A percentile compares a stretch with the other conserved stretches of the same genome.
Evolutionary conservation across 768 basidiomycete species (phyloP).

Genomic region (Pisolithus orientalis): DNA sequence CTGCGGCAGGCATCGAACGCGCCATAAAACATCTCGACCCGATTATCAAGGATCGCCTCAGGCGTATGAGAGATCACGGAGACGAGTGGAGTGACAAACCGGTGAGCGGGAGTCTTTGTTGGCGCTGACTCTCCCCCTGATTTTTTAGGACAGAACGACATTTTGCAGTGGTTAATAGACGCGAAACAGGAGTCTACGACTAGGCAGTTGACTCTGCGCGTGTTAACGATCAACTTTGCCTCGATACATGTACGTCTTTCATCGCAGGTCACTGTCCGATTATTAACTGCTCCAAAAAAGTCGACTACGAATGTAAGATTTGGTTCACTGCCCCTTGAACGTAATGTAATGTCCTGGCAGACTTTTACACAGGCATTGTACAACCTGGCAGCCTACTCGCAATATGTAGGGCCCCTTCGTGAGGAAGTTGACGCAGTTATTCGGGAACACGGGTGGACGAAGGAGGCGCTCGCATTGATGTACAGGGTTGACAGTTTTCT

Average conservation of each 20-base stretch:
- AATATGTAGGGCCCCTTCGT: conserved; percentile 30
- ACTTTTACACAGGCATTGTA: conserved; percentile 30
- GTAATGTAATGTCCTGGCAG: conserved; percentile 9
- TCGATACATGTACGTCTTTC: conserved; percentile 12
- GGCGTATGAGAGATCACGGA: conserved; percentile 17
- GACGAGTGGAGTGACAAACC: conserved; percentile 25
- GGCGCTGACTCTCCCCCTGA: neutral
- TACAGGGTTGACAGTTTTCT: conserved; percentile 37
- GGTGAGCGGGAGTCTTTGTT: conserved; percentile 15
- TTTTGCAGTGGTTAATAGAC: neutral
- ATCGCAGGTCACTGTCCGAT: neutral
- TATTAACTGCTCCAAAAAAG: neutral
- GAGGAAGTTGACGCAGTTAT: conserved; percentile 32
- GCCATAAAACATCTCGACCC: conserved; percentile 18
- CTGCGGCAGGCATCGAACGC: neutral
- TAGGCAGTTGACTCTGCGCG: neutral
- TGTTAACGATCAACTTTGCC: neutral
- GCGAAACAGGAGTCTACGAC: neutral
- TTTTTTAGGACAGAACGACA: neutral
- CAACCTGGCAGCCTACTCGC: conserved; percentile 30
- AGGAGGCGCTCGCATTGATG: conserved; percentile 22
- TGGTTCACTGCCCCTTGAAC: neutral
- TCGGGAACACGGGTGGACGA: conserved; percentile 24
- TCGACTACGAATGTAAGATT: neutral
- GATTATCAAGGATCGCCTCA: conserved; percentile 24